These are phyloP conservation scores for Pythium apleroticum DNA, from an alignment of 352 stramenopile species.

Conservation along the genomic window DNA sequence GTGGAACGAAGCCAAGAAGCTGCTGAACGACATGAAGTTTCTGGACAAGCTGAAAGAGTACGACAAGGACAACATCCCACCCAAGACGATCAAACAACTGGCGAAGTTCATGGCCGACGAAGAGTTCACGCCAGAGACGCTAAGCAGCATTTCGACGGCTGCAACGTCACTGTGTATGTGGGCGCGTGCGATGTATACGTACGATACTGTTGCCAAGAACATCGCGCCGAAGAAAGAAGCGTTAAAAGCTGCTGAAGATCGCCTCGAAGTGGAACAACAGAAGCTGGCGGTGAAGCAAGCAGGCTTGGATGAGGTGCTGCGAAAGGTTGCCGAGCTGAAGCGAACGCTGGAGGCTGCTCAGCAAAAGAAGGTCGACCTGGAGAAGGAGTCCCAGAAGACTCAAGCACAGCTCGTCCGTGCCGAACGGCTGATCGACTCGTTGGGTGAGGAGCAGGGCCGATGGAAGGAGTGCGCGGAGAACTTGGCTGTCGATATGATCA, in stretches of 20 bases:
- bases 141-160: constrained; percentile 87
- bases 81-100: constrained; percentile 88
- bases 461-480: constrained; percentile 86
- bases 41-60: constrained; percentile 87
- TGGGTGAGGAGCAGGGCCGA: constrained; percentile 89
- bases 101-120: constrained; percentile 89
- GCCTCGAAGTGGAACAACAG: constrained; percentile 82
- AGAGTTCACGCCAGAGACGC: constrained; percentile 91
- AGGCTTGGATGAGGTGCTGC: constrained; percentile 72
- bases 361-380: constrained; percentile 92
- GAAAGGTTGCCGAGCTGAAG: constrained; percentile 89
- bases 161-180: constrained; percentile 94
- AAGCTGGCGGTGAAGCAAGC: constrained; percentile 89
- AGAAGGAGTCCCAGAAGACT: constrained; percentile 85
- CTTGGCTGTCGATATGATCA: constrained; percentile 82
- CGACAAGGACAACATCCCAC: constrained; percentile 88
- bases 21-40: constrained; percentile 93
- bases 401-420: constrained; percentile 88
- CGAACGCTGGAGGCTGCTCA: constrained; percentile 84
- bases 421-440: constrained; percentile 88
- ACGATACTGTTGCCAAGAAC: constrained; percentile 92
- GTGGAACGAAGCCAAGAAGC: constrained; percentile 91
- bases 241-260: constrained; percentile 83
- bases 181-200: constrained; percentile 93
- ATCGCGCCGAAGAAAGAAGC: constrained; percentile 93